Percentiles rank a stretch among this genome's conserved stretches.
phyloP scores from a whole-genome alignment of 495 filamentous ascomycete species.

The Xylaria castorea region DNA sequence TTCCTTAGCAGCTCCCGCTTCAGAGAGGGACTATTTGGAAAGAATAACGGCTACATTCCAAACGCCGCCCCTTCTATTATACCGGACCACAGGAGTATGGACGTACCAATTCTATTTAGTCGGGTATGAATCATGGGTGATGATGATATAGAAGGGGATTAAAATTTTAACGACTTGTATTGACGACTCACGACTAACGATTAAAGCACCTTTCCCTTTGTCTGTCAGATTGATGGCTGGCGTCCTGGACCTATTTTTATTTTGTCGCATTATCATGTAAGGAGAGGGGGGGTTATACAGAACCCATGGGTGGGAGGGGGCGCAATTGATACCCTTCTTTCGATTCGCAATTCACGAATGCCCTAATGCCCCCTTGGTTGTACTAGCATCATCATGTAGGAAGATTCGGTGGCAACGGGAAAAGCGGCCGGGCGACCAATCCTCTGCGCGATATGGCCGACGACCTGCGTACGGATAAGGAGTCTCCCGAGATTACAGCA shows the following conservation, averaged over 20 bases:
- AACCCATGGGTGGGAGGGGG: constrained; percentile 21
- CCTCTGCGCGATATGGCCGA: constrained; percentile 12
- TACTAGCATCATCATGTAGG: constrained; percentile 28
- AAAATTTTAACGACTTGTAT: constrained; percentile 23
- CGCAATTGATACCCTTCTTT: constrained; percentile 27
- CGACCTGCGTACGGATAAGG: constrained; percentile 25
- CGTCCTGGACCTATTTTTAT: constrained; percentile 14
- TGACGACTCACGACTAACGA: constrained; percentile 27
- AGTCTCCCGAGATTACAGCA: constrained; percentile 20
- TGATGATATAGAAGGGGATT: constrained; percentile 1
- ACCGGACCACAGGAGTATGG: constrained; percentile 47
- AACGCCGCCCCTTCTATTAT: constrained; percentile 5
- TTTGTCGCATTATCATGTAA: constrained; percentile 22
- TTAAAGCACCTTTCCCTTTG: constrained; percentile 22
- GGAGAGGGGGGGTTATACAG: constrained; percentile 24
- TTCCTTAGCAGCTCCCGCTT: constrained; percentile 44
- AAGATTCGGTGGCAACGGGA: constrained; percentile 16
- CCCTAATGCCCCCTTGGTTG: constrained; percentile 19
- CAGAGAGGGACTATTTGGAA: constrained; percentile 52
- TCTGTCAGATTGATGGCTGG: constrained; percentile 27
- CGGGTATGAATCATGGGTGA: constrained; percentile 38
- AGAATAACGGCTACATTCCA: constrained; percentile 40
- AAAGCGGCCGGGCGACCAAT: constrained; percentile 11
- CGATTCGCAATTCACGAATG: constrained; percentile 14
- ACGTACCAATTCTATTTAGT: constrained; percentile 61